Conservation (phyloP, 2,329 filamentous ascomycete genomes). For the Botrytis porri region DNA sequence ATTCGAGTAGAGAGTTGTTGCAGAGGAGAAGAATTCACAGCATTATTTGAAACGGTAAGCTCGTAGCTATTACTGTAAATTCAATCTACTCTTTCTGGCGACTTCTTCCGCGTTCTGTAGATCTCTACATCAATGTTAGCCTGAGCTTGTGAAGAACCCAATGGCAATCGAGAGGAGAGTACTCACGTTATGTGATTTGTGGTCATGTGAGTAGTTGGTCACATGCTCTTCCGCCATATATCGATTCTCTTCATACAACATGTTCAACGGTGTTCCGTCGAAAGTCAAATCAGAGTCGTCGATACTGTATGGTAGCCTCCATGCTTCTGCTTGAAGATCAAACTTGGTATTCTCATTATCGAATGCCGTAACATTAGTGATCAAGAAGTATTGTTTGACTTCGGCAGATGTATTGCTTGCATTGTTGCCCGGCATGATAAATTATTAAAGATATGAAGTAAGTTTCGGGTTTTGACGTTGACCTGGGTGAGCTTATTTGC, state of each 20-base stretch:
- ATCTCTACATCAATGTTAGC: constrained; percentile 4
- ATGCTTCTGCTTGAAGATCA: constrained; percentile 27
- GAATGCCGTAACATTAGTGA: constrained; percentile 21
- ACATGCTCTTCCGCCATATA: constrained; percentile 27
- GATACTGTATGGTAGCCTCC: constrained; percentile 33
- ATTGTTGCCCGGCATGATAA: constrained; percentile 12
- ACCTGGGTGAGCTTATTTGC: background rate
- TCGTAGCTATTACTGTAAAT: background rate
- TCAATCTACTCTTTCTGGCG: background rate
- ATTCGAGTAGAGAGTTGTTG: background rate
- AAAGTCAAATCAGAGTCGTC: constrained; percentile 35
- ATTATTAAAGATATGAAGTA: background rate
- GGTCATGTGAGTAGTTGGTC: background rate
- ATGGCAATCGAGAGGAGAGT: background rate
- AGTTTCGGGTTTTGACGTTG: background rate
- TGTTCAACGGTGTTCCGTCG: constrained; percentile 35
- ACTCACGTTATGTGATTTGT: background rate
- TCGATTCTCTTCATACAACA: constrained; percentile 35
- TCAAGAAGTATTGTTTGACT: constrained; percentile 25
- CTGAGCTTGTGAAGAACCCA: no score
- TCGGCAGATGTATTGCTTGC: background rate
- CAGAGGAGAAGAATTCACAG: background rate
- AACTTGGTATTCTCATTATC: constrained; percentile 20
- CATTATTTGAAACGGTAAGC: background rate
- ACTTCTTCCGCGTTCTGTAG: constrained; percentile 15